Evolutionary conservation across 2,329 filamentous ascomycete genomes (phyloP).

Genomic region (Phialophora expanda): DNA sequence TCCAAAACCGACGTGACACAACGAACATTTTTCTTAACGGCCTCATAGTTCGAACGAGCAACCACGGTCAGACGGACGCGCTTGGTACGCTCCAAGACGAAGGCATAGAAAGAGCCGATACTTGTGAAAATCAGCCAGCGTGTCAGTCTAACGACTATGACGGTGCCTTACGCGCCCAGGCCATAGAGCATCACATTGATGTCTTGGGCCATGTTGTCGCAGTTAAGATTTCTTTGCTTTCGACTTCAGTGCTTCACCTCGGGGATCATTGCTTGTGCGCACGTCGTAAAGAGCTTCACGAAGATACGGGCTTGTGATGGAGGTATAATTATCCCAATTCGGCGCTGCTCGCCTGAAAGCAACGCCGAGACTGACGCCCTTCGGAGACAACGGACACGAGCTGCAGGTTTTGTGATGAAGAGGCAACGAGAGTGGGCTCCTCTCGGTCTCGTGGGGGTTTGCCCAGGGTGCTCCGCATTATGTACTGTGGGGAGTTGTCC

Average conservation of each 20-base stretch:
- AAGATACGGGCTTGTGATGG: background rate
- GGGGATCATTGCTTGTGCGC: background rate
- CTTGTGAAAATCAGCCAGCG: slow-evolving; percentile 42
- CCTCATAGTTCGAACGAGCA: slow-evolving; percentile 54
- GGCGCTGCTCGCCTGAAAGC: background rate
- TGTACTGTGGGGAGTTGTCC: background rate
- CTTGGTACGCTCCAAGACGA: slow-evolving; percentile 54
- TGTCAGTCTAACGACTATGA: background rate
- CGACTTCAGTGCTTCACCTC: background rate
- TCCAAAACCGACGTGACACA: background rate
- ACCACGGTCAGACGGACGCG: slow-evolving; percentile 51
- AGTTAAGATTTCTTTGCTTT: background rate
- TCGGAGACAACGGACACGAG: slow-evolving; percentile 11
- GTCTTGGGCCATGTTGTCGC: slow-evolving; percentile 39
- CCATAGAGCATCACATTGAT: slow-evolving; percentile 58
- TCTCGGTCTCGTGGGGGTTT: slow-evolving; percentile 9
- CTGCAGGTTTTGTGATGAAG: background rate
- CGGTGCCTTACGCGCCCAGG: slow-evolving; percentile 57
- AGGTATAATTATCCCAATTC: background rate
- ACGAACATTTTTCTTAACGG: slow-evolving; percentile 48
- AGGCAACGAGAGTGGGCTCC: background rate
- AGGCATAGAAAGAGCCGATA: slow-evolving; percentile 64
- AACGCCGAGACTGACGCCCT: slow-evolving; percentile 27
- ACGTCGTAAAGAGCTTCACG: background rate
- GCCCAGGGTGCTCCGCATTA: background rate